Conservation (phyloP, 352 stramenopile species). For the Discostella stelligera region DNA sequence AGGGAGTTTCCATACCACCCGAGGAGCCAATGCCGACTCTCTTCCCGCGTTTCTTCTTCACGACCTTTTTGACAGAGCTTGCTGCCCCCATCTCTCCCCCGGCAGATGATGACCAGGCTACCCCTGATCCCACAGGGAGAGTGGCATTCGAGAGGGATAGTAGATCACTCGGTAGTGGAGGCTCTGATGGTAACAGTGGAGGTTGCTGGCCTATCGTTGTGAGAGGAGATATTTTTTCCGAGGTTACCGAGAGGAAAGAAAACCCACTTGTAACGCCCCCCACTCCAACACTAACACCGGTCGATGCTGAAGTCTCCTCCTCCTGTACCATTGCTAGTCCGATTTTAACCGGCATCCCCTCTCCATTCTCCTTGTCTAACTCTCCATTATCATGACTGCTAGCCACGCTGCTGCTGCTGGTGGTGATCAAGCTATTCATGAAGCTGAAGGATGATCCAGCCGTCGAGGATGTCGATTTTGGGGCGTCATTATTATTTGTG, state of each 20-base stretch:
- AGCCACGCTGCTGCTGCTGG: not conserved
- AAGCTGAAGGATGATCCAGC: conserved; percentile 42
- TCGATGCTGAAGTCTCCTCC: not conserved
- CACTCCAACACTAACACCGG: no score
- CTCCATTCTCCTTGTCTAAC: conserved; percentile 1
- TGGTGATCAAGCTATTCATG: conserved; percentile 13
- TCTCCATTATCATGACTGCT: conserved; percentile 9
- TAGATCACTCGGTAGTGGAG: conserved; percentile 13
- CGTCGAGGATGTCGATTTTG: conserved; percentile 8
- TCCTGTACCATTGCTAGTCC: not conserved
- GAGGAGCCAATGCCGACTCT: conserved; percentile 50
- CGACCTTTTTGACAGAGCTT: conserved; percentile 43
- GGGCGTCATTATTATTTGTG: not conserved
- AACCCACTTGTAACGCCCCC: conserved; percentile 17
- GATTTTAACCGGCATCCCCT: not conserved
- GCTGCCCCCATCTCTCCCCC: not conserved
- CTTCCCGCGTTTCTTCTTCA: conserved; percentile 59
- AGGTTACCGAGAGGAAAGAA: conserved; percentile 13
- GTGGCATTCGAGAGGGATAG: conserved; percentile 20
- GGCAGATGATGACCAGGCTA: conserved; percentile 56
- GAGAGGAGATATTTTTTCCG: not conserved
- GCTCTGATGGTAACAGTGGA: not conserved
- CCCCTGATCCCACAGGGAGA: conserved; percentile 42
- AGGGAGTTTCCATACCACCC: not conserved
- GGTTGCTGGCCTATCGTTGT: not conserved